Base-by-base conservation (phyloP, 306 rosid species). In the Prunus salicina region DNA sequence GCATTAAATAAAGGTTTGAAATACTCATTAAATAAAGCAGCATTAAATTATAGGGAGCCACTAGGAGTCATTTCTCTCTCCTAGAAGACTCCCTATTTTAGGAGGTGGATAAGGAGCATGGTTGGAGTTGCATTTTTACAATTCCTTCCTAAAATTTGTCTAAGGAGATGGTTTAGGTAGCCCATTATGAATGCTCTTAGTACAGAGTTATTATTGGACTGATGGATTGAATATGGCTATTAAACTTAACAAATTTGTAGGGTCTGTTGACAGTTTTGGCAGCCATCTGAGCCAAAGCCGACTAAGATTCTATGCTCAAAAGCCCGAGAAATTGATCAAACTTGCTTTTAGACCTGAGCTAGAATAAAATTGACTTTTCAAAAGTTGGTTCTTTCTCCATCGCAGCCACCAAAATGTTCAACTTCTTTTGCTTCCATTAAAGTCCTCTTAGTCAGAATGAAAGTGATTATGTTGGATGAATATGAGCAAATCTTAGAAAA, bases 321-420 rank as follows among this genome's bases (percentile, higher is more conserved):
- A 66, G 77, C 78, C 72, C 81, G 55, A 14, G 15, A 12, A 52
- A 11, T 49, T 49, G 52, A 3, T n/a, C 16, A 62, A 53, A 12
- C 50, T 32, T 56, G 1, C 11, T 3, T 46, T 52, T 66, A 20
- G n/a, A 27, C n/a, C 43, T 6, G 10, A 5, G 9, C 43, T 27
- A 27, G 15, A 0, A 6, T 13, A 12, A 9, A 61, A 27, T 61
- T 27, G 28, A 0, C 0, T 73, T 76, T 80, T 55, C 34, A 47
- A 80, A 58, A 77, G 81, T 61, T 73, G 51, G 49, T 8, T 11
- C 16, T 13, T 9, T 49, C n/a, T 2, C 60, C 8, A 19, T 55
- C 61, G 19, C 34, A 61, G 43, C 47, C 83, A 76, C 30, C 76
- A 51, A 67, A 71, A 8, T 75, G 72, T 65, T 70, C 64, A 65